phyloP scores from a whole-genome alignment of 2,329 filamentous ascomycete species.

The Bipolaris oryzae region DNA sequence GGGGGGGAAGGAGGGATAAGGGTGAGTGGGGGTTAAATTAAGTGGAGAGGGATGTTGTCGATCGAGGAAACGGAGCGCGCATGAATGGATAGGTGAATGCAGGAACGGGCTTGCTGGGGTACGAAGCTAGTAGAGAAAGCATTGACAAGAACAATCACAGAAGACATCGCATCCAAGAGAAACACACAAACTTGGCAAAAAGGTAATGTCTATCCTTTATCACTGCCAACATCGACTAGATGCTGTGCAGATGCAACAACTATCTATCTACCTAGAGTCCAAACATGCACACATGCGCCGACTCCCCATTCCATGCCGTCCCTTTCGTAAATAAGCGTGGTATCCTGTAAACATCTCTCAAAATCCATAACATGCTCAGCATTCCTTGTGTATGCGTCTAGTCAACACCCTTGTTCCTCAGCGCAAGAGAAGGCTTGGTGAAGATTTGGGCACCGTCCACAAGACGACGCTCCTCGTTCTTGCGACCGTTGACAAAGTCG shows the following conservation, averaged over 20 bases:
- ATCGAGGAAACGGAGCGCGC: too few relatives aligned
- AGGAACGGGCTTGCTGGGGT: too few relatives aligned
- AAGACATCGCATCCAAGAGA: background rate
- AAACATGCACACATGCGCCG: slow-evolving; percentile 9
- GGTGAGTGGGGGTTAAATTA: too few relatives aligned
- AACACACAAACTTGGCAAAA: background rate
- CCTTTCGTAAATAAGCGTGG: slow-evolving; percentile 18
- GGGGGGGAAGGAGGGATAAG: too few relatives aligned
- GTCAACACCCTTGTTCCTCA: slow-evolving; percentile 37
- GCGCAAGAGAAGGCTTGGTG: slow-evolving; percentile 45
- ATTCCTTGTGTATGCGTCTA: slow-evolving; percentile 17
- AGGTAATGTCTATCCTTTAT: background rate
- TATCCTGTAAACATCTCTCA: slow-evolving; percentile 19
- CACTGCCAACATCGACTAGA: slow-evolving; percentile 1
- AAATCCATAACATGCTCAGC: slow-evolving; percentile 21
- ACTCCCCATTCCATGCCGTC: slow-evolving; percentile 14
- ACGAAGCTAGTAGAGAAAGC: too few relatives aligned
- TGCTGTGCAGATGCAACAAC: slow-evolving; percentile 4
- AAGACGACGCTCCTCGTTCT: slow-evolving; percentile 69
- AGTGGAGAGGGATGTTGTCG: too few relatives aligned
- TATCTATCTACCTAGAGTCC: slow-evolving; percentile 16
- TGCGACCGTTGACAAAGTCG: slow-evolving; percentile 85
- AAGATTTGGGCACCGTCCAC: slow-evolving; percentile 67
- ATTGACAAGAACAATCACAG: background rate
- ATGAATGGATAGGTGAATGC: too few relatives aligned